Evolutionary conservation across 768 basidiomycete genomes (phyloP), one percentile per base, ranked within the genome.

Genomic region (Porpolomopsis calyptriformis): DNA sequence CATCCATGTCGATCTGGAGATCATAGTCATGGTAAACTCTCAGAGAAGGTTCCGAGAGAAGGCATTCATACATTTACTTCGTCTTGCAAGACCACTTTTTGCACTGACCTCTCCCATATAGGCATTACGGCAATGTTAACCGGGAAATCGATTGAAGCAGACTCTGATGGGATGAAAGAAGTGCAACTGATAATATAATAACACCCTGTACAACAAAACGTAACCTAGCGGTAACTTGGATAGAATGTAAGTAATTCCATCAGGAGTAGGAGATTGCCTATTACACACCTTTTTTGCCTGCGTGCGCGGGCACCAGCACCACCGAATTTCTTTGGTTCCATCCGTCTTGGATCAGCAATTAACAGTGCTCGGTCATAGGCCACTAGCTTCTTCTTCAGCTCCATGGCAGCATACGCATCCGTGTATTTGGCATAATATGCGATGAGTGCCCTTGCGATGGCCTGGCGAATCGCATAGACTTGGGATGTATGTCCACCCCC

Each of bases 261-360:
- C 10, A 6, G 4, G 23, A 19, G 12, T 22, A 24, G 33, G 12
- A 14, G 34, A 22, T 9, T 9, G 4, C 3, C 10, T 33, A 22
- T n/a, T 4, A 59, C 76, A 50, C 52, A 91, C 89, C 84, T 88
- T 78, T 94, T 96, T 76, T 96, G 93, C 70, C 92, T 84, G 73
- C 92, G 87, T 49, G 92, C 91, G 78, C 93, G 89, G 55, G 93
- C 93, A 82, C 93, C 93, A 65, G 74, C 77, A 75, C 93, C 93
- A 78, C 93, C 94, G 65, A 98, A 97, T 72, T 94, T 96, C 82
- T 97, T 97, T 58, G 94, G 94, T 67, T 98, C 94, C 84, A 86
- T 88, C 73, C 94, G 84, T 71, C 96, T 82, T 54, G 90, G 91
- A 64, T 94, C 91, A 47, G 91, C 86, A 54, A 93, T 92, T 59